Conservation (phyloP, 2,329 filamentous ascomycete genomes). For the Alternaria gaisen region DNA sequence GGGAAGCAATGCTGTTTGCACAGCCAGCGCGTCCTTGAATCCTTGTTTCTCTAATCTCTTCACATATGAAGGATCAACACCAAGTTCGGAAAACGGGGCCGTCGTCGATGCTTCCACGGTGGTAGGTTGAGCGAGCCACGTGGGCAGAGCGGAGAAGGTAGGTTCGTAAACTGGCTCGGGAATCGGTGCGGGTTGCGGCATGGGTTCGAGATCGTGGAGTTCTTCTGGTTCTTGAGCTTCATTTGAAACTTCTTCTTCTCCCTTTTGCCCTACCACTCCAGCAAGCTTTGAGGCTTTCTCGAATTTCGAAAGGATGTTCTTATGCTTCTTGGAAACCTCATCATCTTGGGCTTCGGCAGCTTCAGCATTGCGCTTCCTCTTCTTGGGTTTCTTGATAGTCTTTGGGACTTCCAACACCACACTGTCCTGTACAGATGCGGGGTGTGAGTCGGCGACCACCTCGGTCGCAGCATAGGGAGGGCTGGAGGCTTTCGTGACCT, state of each 20-base stretch:
- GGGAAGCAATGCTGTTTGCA: conserved; percentile 82
- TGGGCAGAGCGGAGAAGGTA: conserved; percentile 79
- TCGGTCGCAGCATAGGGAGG: conserved; percentile 2
- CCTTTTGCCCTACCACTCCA: conserved; percentile 27
- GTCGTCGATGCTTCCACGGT: conserved; percentile 69
- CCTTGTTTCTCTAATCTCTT: conserved; percentile 72
- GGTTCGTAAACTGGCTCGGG: conserved; percentile 66
- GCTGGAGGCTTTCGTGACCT: conserved; percentile 6
- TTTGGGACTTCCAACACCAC: conserved; percentile 17
- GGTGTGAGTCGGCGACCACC: not conserved
- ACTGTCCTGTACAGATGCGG: conserved; percentile 18
- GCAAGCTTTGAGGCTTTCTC: conserved; percentile 51
- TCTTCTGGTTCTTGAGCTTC: conserved; percentile 55
- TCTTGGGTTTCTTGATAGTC: conserved; percentile 46
- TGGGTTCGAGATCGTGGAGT: conserved; percentile 77
- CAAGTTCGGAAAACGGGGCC: conserved; percentile 70
- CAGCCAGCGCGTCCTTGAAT: conserved; percentile 76
- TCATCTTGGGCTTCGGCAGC: conserved; percentile 31
- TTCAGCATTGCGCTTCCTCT: conserved; percentile 44
- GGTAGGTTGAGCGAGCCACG: conserved; percentile 82
- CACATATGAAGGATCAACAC: conserved; percentile 68
- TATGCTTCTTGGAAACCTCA: conserved; percentile 49
- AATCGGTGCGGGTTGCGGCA: conserved; percentile 78
- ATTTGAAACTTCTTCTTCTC: conserved; percentile 27
- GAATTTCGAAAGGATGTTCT: conserved; percentile 56